Conservation (phyloP, 768 basidiomycete genomes). For the Collybiopsis luxurians region DNA sequence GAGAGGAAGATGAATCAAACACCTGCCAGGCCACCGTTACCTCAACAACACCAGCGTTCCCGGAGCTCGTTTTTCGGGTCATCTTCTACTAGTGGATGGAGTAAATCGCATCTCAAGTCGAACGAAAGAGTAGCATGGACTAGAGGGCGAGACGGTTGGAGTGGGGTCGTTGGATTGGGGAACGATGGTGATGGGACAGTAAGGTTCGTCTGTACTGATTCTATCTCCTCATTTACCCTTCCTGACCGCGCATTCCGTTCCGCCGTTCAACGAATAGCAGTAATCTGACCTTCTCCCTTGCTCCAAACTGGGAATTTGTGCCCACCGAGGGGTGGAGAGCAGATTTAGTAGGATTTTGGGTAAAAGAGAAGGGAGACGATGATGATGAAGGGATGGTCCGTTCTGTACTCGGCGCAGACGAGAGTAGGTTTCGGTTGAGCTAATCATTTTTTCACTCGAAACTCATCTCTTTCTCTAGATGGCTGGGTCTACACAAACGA, state of each 20-base stretch:
- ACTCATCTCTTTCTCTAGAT: slow-evolving; percentile 31
- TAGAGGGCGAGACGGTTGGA: slow-evolving; percentile 69
- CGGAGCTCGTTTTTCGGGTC: slow-evolving; percentile 2
- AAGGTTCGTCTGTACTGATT: slow-evolving; percentile 46
- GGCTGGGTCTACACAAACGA: slow-evolving; percentile 87
- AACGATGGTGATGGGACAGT: slow-evolving; percentile 47
- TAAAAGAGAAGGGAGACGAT: slow-evolving; percentile 7
- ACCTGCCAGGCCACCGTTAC: neutral
- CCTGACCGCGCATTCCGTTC: too few relatives aligned
- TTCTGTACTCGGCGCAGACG: slow-evolving; percentile 18
- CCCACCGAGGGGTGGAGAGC: slow-evolving; percentile 76
- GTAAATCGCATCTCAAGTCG: slow-evolving; percentile 38
- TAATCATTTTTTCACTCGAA: neutral
- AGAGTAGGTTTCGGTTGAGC: slow-evolving; percentile 16
- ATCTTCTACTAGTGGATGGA: slow-evolving; percentile 30
- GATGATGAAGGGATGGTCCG: neutral
- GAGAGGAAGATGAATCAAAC: neutral
- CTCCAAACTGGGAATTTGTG: slow-evolving; percentile 71
- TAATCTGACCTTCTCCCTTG: slow-evolving; percentile 78
- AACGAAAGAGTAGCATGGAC: slow-evolving; percentile 68
- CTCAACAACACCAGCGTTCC: slow-evolving; percentile 8
- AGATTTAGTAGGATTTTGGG: slow-evolving; percentile 62
- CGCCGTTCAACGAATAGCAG: slow-evolving; percentile 48
- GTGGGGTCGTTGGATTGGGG: slow-evolving; percentile 36
- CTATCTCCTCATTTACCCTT: neutral